A percentile compares a stretch with the other conserved stretches of the same genome.
phyloP scores from a whole-genome alignment of 768 basidiomycete genomes.

The Pleurotus citrinopileatus region DNA sequence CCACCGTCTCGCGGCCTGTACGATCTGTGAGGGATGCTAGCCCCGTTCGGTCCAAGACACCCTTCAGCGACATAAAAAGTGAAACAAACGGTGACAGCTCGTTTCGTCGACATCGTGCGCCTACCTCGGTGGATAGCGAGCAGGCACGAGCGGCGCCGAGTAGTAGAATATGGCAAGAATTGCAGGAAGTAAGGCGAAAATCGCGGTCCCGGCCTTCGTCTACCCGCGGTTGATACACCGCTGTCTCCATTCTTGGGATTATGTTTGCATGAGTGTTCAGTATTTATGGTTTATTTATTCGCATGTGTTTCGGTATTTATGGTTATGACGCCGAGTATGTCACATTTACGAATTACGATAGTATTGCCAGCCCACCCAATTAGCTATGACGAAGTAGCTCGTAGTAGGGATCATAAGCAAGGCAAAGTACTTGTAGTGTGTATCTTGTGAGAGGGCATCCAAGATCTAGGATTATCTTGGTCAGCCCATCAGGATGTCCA shows the following conservation, averaged over 20 bases:
- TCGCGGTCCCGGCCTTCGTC: constrained; percentile 37
- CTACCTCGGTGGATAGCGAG: constrained; percentile 28
- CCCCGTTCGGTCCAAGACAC: constrained; percentile 12
- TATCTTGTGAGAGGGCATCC: constrained; percentile 64
- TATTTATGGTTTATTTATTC: constrained; percentile 18
- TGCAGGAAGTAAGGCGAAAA: constrained; percentile 46
- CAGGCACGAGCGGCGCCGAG: constrained; percentile 28
- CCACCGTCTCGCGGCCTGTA: constrained; percentile 15
- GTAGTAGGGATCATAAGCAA: constrained; percentile 78
- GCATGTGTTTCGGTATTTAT: not conserved
- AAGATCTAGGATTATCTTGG: constrained; percentile 44
- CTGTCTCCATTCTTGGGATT: constrained; percentile 10
- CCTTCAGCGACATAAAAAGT: not conserved
- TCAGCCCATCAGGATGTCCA: not conserved
- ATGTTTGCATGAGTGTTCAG: not conserved
- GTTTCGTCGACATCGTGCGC: constrained; percentile 17
- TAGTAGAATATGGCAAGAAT: constrained; percentile 53
- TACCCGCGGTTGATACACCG: constrained; percentile 33
- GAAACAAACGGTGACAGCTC: constrained; percentile 12
- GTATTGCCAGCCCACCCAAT: constrained; percentile 99
- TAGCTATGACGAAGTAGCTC: constrained; percentile 91
- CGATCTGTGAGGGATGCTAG: constrained; percentile 15
- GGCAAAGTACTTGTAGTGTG: constrained; percentile 87
- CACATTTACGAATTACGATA: constrained; percentile 76
- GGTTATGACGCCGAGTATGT: not conserved